Conservation (phyloP, 2,329 filamentous ascomycete genomes). For the Ceratocystis papillata region DNA sequence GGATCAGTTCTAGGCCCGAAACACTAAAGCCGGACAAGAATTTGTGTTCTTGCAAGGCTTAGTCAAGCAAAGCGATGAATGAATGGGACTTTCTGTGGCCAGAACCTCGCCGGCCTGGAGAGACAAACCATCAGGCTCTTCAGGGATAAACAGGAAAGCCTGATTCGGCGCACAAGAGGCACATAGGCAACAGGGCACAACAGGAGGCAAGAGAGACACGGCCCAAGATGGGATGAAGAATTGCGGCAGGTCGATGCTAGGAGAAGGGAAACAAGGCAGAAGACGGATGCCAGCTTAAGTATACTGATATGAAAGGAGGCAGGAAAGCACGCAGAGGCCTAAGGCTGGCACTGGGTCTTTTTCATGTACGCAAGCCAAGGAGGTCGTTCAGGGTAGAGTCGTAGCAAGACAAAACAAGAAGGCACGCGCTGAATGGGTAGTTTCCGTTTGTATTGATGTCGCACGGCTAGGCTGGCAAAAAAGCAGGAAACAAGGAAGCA, state of each 20-base stretch:
- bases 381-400: not conserved
- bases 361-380: not conserved
- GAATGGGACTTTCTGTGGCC: not conserved
- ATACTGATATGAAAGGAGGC: not conserved
- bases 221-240: conserved; percentile 1
- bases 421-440: not conserved
- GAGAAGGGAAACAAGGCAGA: not conserved
- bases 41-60: not conserved
- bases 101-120: not conserved
- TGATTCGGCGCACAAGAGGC: not conserved
- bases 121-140: too few relatives aligned
- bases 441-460: not conserved
- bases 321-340: not conserved
- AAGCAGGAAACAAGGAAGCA: not conserved
- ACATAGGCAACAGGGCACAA: not conserved
- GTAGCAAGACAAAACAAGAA: not conserved
- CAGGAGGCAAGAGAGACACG: not conserved
- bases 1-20: conserved; percentile 11
- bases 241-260: not conserved
- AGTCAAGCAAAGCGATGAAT: not conserved
- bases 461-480: conserved; percentile 4
- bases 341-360: not conserved
- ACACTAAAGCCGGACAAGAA: not conserved
- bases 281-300: not conserved
- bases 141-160: too few relatives aligned